A percentile compares a stretch with the other conserved stretches of the same genome.
Evolutionary conservation across 2,329 filamentous ascomycete genomes (phyloP).

Genomic region (Penicillium sp.): DNA sequence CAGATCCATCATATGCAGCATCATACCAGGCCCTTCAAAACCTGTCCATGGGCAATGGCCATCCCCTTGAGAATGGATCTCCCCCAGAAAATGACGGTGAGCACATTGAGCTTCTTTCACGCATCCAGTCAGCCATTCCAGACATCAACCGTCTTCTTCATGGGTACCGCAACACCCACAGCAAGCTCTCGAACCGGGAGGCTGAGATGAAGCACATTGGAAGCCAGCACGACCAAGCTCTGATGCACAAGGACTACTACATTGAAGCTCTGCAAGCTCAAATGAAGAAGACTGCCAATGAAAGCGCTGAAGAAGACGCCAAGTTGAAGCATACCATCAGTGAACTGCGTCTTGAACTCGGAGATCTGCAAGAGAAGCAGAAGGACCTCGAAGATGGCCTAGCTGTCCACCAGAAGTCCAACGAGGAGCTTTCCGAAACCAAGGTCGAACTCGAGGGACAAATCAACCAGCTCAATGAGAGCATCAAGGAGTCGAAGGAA

Average conservation of each 20-base stretch:
- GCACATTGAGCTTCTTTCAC: conserved; percentile 41
- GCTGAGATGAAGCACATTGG: conserved; percentile 50
- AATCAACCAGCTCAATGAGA: conserved; percentile 38
- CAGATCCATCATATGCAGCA: conserved; percentile 26
- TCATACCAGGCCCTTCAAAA: conserved; percentile 35
- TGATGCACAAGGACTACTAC: conserved; percentile 54
- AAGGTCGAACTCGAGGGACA: conserved; percentile 47
- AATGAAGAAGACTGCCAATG: conserved; percentile 49
- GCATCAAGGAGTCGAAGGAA: conserved; percentile 42
- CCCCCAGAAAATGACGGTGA: conserved; percentile 34
- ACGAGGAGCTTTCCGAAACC: conserved; percentile 44
- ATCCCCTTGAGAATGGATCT: conserved; percentile 32
- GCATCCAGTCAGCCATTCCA: conserved; percentile 48
- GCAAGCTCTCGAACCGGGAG: conserved; percentile 50
- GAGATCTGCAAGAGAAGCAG: conserved; percentile 51
- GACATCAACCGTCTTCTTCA: conserved; percentile 45
- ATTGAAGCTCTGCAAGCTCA: conserved; percentile 53
- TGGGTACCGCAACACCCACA: conserved; percentile 52
- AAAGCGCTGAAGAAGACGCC: conserved; percentile 50
- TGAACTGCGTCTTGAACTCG: conserved; percentile 52
- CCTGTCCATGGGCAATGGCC: conserved; percentile 20
- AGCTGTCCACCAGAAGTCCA: conserved; percentile 44
- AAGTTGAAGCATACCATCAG: conserved; percentile 45
- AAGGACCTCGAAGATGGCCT: conserved; percentile 51
- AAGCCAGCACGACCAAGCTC: conserved; percentile 50